phyloP scores from a whole-genome alignment of 2,329 filamentous ascomycete genomes.

The Corynespora cassiicola region DNA sequence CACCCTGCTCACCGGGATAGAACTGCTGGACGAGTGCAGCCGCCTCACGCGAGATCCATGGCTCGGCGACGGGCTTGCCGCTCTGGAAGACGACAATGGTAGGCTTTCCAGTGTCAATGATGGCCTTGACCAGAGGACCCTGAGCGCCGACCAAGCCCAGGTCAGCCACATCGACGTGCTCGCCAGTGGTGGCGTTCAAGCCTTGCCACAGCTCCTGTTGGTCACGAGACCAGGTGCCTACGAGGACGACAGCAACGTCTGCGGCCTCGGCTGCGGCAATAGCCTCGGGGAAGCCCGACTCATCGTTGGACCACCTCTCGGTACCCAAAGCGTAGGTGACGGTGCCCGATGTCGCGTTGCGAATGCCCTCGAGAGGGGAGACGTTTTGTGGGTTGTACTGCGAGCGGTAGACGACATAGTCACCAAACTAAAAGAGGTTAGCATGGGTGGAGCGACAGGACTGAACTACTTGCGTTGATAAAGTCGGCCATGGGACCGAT shows the following conservation, averaged over 20 bases:
- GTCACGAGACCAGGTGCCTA: slow-evolving; percentile 78
- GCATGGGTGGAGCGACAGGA: too few relatives aligned
- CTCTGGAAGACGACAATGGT: slow-evolving; percentile 72
- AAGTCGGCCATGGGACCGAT: slow-evolving; percentile 78
- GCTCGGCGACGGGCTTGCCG: slow-evolving; percentile 75
- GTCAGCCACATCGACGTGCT: slow-evolving; percentile 71
- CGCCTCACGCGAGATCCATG: slow-evolving; percentile 72
- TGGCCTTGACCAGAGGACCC: slow-evolving; percentile 68
- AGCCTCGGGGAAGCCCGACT: slow-evolving; percentile 72
- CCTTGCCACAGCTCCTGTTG: slow-evolving; percentile 74
- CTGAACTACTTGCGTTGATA: slow-evolving; percentile 65
- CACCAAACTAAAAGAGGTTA: slow-evolving; percentile 64
- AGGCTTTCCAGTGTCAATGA: slow-evolving; percentile 71
- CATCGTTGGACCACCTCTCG: slow-evolving; percentile 74
- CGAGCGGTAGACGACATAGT: slow-evolving; percentile 73
- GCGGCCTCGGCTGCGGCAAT: slow-evolving; percentile 69
- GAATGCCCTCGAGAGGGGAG: slow-evolving; percentile 74
- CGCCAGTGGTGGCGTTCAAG: slow-evolving; percentile 76
- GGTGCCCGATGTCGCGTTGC: slow-evolving; percentile 61
- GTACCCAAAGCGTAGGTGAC: slow-evolving; percentile 74
- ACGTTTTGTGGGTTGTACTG: slow-evolving; percentile 66
- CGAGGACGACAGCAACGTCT: slow-evolving; percentile 75
- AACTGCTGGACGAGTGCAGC: slow-evolving; percentile 75
- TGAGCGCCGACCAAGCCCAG: slow-evolving; percentile 75
- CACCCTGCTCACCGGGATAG: slow-evolving; percentile 74